Evolutionary conservation across 176 grass and related monocot genomes (phyloP).

Genomic region (Oropetium thomaeum): DNA sequence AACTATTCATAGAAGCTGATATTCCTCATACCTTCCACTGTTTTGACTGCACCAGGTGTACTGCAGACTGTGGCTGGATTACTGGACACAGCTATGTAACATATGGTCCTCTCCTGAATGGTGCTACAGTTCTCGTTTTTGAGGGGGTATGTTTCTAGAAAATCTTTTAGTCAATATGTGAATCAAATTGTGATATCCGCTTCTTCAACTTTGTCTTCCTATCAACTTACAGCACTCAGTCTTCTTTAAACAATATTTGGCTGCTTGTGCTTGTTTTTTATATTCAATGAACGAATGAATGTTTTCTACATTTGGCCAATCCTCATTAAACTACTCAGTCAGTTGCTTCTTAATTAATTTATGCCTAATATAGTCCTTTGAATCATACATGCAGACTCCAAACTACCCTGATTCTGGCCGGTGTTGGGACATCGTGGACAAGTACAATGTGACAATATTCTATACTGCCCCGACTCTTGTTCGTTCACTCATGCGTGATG

Average conservation of each 20-base stretch:
- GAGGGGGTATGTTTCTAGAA: constrained; percentile 81
- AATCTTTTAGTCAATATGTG: not conserved
- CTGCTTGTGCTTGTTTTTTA: constrained; percentile 6
- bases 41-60: constrained; percentile 71
- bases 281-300: constrained; percentile 8
- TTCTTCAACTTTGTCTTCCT: constrained; percentile 17
- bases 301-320: not conserved
- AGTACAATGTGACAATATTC: constrained; percentile 91
- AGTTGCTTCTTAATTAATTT: not conserved
- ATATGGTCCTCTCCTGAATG: constrained; percentile 97
- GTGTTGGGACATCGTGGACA: constrained; percentile 96
- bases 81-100: constrained; percentile 97
- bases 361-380: constrained; percentile 30
- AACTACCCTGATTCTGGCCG: constrained; percentile 90
- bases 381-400: constrained; percentile 67
- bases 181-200: constrained; percentile 1
- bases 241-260: constrained; percentile 13
- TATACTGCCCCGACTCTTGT: constrained; percentile 97
- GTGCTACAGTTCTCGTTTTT: constrained; percentile 79
- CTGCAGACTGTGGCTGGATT: constrained; percentile 99
- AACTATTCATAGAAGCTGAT: not conserved
- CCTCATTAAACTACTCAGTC: constrained; percentile 1
- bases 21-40: constrained; percentile 37
- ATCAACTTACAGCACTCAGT: constrained; percentile 11
- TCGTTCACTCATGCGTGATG: constrained; percentile 96